A percentile compares a stretch with the other conserved stretches of the same genome.
These are phyloP conservation scores for Penicillium arizonense DNA, from an alignment of 495 filamentous ascomycete species.

Conservation along the genomic window DNA sequence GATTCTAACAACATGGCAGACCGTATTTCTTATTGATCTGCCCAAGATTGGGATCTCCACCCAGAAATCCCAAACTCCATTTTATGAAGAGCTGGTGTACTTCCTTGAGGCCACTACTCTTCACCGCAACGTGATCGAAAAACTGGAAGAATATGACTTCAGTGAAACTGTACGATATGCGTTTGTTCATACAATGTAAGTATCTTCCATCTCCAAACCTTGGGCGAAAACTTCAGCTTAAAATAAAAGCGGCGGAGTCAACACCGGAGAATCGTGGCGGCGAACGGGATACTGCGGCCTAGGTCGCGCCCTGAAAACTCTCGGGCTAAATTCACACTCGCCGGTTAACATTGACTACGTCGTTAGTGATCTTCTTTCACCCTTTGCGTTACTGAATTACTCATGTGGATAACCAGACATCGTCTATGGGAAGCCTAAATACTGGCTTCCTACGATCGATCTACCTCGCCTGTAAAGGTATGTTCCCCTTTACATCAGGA, in stretches of 20 bases:
- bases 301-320: conserved; percentile 53
- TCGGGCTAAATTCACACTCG: conserved; percentile 51
- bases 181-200: conserved; percentile 79
- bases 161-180: conserved; percentile 59
- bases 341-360: conserved; percentile 61
- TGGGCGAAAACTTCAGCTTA: conserved; percentile 3
- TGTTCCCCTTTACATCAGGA: neutral
- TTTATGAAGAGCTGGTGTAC: conserved; percentile 66
- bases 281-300: conserved; percentile 72
- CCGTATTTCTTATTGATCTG: conserved; percentile 82
- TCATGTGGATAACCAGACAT: conserved; percentile 48
- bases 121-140: conserved; percentile 57
- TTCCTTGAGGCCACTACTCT: conserved; percentile 70
- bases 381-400: neutral
- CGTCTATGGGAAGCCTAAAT: conserved; percentile 77
- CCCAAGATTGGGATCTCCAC: conserved; percentile 48
- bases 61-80: conserved; percentile 38
- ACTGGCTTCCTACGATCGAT: conserved; percentile 64
- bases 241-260: conserved; percentile 48
- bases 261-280: conserved; percentile 50
- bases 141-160: conserved; percentile 72
- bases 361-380: conserved; percentile 28
- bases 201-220: neutral
- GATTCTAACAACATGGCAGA: conserved; percentile 34
- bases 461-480: conserved; percentile 76